Base-by-base conservation (phyloP, 371 early-diverging fungal species). In the Syncephalastrum sp. region DNA sequence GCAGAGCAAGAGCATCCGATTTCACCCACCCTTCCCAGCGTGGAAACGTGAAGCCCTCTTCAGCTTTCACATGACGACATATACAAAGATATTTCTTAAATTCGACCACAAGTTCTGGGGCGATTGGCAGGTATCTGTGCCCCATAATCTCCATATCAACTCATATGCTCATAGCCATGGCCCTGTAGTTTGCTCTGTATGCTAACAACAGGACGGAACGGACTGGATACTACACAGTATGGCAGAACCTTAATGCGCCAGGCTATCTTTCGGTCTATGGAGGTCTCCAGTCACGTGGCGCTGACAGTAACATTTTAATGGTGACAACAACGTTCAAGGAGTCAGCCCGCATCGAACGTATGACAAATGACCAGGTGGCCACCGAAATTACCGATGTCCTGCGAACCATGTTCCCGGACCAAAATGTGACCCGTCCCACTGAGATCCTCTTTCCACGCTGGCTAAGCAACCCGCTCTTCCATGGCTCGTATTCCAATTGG, bases 401-500 rank as follows among this genome's bases (percentile, higher is more conserved):
- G 7, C 54, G 55, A 24, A 48, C 42, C 17, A 78, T 78, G 79
- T 75, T 70, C 53, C 64, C 68, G 6, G 23, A 41, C 4, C 19
- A 13, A 2, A 21, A 47, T 2, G 42, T 61, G 8, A 54, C 70
- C 10, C 21, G 23, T 27, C 57, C 60, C 1, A 58, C 45, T 1
- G 60, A 61, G 7, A 69, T 77, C 4, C 41, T 77, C 12, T 50
- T 77, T 45, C 77, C 77, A 29, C 69, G 74, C 12, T 77, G 77
- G 77, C 66, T 64, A 33, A 59, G 54, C 14, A 61, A 77, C 42
- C 77, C 77, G 42, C 59, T 77, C n/a, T 77, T 74, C 53, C 57
- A 70, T 47, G 74, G 77, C 2, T 65, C 70, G 14, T 77, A 77
- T 53, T 74, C 74, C 1, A 77, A 77, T 48, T 77, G 77, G 77